Evolutionary conservation across 1,284 basidiomycete genomes (phyloP).

Genomic region (Ceratobasidium sp.): DNA sequence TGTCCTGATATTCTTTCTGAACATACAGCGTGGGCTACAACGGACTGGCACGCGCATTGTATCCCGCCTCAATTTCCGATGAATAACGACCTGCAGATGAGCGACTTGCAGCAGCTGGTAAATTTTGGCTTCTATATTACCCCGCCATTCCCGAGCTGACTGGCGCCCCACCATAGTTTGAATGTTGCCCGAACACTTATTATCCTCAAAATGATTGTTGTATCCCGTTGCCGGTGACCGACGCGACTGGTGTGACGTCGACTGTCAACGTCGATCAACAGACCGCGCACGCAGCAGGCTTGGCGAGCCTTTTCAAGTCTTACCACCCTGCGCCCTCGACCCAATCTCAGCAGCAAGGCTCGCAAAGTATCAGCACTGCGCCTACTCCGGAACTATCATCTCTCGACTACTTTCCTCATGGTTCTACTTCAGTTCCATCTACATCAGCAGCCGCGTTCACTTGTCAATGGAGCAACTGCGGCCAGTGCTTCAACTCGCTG

Average conservation of each 20-base stretch:
- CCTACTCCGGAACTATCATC: slow-evolving; percentile 37
- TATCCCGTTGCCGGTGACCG: slow-evolving; percentile 27
- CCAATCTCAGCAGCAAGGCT: neutral
- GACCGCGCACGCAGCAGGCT: slow-evolving; percentile 11
- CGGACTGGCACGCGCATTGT: slow-evolving; percentile 25
- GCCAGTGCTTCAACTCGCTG: slow-evolving; percentile 59
- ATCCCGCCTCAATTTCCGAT: slow-evolving; percentile 16
- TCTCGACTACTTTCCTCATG: slow-evolving; percentile 22
- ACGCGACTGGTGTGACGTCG: no score
- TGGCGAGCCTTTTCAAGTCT: slow-evolving; percentile 27
- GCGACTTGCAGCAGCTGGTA: slow-evolving; percentile 39
- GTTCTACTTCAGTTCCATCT: slow-evolving; percentile 17
- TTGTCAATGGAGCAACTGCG: slow-evolving; percentile 63
- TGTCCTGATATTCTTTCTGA: slow-evolving; percentile 26
- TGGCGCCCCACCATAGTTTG: neutral
- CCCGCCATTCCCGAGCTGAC: neutral
- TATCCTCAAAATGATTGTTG: slow-evolving; percentile 42
- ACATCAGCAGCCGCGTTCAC: slow-evolving; percentile 34
- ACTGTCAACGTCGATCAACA: slow-evolving; percentile 26
- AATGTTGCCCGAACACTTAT: slow-evolving; percentile 40
- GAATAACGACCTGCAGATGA: slow-evolving; percentile 4
- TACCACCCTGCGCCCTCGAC: slow-evolving; percentile 20
- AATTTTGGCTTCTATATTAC: neutral
- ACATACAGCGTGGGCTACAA: neutral
- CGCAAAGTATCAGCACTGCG: slow-evolving; percentile 22